These are phyloP conservation scores for Teratosphaeria epicoccoides DNA, from an alignment of 2,329 filamentous ascomycete genomes.

Conservation along the genomic window DNA sequence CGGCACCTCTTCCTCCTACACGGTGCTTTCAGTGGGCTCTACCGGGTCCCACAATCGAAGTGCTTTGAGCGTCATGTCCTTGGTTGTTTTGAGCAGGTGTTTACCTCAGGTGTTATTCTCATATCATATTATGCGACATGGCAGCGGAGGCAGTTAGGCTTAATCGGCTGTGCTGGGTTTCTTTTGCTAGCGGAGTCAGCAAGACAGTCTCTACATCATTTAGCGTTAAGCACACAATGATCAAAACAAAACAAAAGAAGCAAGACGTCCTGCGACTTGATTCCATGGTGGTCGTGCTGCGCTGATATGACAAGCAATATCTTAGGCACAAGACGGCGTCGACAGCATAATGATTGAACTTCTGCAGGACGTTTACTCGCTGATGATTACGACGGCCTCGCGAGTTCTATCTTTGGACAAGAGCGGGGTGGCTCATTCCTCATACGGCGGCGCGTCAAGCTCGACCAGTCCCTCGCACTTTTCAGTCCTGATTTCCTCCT, in stretches of 20 bases:
- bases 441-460: background rate
- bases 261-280: background rate
- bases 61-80: background rate
- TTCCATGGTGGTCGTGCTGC: background rate
- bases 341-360: too few relatives aligned
- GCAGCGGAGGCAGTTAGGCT: background rate
- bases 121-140: background rate
- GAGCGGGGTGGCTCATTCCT: background rate
- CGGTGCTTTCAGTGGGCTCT: background rate
- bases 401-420: background rate
- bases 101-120: background rate
- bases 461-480: background rate
- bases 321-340: too few relatives aligned
- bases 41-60: background rate
- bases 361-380: too few relatives aligned
- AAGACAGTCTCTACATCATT: conserved; percentile 1
- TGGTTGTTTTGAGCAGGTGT: background rate
- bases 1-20: background rate
- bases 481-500: background rate
- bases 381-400: background rate
- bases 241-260: conserved; percentile 1
- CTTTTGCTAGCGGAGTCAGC: background rate
- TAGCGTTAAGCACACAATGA: background rate
- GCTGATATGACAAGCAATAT: too few relatives aligned
- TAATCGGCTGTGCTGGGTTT: background rate